Evolutionary conservation across 768 basidiomycete genomes (phyloP).

Genomic region (Calocera cornea): DNA sequence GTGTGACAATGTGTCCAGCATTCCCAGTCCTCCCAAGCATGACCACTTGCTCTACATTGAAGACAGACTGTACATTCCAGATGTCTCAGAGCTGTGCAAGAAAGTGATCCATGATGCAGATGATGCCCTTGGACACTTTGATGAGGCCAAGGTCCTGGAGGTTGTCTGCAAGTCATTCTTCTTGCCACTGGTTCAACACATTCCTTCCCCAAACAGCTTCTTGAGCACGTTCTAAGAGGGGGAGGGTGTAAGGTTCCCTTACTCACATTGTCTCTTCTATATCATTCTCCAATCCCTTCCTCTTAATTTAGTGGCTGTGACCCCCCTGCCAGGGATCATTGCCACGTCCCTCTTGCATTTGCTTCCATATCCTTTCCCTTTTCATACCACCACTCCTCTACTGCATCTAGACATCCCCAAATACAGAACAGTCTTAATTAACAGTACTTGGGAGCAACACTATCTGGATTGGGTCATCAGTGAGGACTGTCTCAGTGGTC

Average conservation of each 20-base stretch:
- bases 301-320: too few relatives aligned
- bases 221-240: too few relatives aligned
- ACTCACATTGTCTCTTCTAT: too few relatives aligned
- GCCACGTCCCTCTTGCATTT: too few relatives aligned
- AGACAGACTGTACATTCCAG: conserved; percentile 17
- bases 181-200: conserved; percentile 26
- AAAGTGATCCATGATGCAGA: conserved; percentile 8
- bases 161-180: conserved; percentile 12
- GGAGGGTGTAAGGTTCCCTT: too few relatives aligned
- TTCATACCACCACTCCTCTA: too few relatives aligned
- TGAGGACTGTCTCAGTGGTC: background rate
- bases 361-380: too few relatives aligned
- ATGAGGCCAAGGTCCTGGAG: conserved; percentile 15
- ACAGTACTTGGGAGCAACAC: background rate
- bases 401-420: background rate
- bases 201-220: too few relatives aligned
- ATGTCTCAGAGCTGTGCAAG: background rate
- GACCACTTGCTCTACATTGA: conserved; percentile 16
- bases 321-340: too few relatives aligned
- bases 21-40: background rate
- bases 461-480: background rate
- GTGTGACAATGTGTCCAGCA: background rate
- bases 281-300: too few relatives aligned
- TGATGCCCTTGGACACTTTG: conserved; percentile 17
- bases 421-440: background rate